Conservation (phyloP, 129 eudicot genomes). For the Chrysanthemum makinoi region DNA sequence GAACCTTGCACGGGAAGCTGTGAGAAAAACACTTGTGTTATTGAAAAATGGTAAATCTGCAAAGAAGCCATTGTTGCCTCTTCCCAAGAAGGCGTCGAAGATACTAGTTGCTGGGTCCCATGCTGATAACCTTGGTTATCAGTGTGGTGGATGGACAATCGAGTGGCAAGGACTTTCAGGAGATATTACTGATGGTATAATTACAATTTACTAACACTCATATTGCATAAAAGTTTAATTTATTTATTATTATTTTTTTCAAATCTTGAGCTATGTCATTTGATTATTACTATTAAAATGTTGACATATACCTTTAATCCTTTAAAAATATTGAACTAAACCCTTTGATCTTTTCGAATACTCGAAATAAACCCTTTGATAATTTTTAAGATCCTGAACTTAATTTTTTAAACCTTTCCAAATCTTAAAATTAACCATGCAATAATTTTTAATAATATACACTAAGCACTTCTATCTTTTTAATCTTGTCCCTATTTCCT, state of each 20-base stretch:
- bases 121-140: slow-evolving; percentile 75
- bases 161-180: slow-evolving; percentile 82
- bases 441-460: neutral
- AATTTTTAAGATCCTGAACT: neutral
- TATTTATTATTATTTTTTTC: neutral
- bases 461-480: neutral
- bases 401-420: neutral
- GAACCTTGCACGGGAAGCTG: slow-evolving; percentile 84
- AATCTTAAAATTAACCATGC: neutral
- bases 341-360: neutral
- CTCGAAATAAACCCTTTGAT: neutral
- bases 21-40: slow-evolving; percentile 76
- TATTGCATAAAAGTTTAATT: neutral
- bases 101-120: slow-evolving; percentile 80
- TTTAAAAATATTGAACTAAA: slow-evolving; percentile 1
- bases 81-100: slow-evolving; percentile 61
- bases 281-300: neutral
- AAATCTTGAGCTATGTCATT: neutral
- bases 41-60: slow-evolving; percentile 65
- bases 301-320: neutral
- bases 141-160: slow-evolving; percentile 95
- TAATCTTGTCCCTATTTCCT: too few relatives aligned
- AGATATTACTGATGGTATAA: slow-evolving; percentile 59
- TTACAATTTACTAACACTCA: neutral
- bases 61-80: slow-evolving; percentile 58